Base-by-base conservation (phyloP, 2,329 filamentous ascomycete species). In the Nemania sp. region DNA sequence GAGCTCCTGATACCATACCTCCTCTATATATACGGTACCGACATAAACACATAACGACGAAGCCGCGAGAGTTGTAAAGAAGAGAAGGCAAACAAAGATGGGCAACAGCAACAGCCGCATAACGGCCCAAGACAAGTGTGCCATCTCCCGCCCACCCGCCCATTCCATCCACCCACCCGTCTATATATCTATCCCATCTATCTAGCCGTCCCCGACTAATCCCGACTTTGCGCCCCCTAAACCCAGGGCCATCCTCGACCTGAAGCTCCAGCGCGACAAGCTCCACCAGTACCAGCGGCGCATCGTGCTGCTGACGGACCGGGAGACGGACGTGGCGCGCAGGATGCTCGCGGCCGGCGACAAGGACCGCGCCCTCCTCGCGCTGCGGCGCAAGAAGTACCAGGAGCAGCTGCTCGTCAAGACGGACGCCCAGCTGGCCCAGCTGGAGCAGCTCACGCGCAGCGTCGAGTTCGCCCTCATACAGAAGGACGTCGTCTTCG, bases 181-280 rank as follows among this genome's bases (percentile, higher is more conserved):
- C 20, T 55, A 47, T 18, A 47, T 32, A n/a, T 13, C 48, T n/a
- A n/a, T n/a, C n/a, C n/a, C n/a, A n/a, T n/a, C n/a, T n/a, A n/a
- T n/a, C n/a, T n/a, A n/a, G n/a, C n/a, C n/a, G n/a, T n/a, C n/a
- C n/a, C n/a, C 39, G 29, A 20, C 58, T 54, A 39, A 54, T 54
- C 46, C 47, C 32, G 32, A 12, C 17, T 35, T 35, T 13, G 11
- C 35, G 5, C 35, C 12, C 35, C 35, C 49, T 20, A 20, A 37
- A 21, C 18, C 20, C 43, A 97, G 93, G 80, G 94, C 94, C 62
- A 97, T 98, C 77, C 89, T 98, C 72, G 93, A 98, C 79, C 90
- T 98, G 80, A 98, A 98, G 81, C 92, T 87, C 78, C 94, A 98
- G 80, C 93, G 95, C 76, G 95, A 99, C 82, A 96, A 92, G 77